Evolutionary conservation across 140 eudicot species (phyloP).

Genomic region (Stevia rebaudiana): DNA sequence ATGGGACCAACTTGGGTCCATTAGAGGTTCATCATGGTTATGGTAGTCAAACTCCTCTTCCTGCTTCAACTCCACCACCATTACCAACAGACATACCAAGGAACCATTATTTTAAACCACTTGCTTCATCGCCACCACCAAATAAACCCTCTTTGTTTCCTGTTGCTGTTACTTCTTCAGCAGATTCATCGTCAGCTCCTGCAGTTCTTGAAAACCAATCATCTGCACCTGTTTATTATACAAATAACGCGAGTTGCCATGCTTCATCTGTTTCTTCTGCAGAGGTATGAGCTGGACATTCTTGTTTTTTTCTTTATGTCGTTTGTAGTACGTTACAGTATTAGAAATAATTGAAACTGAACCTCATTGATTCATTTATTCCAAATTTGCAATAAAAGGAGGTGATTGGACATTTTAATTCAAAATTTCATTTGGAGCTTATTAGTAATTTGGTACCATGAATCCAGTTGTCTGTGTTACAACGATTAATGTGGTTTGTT

Average conservation of each 20-base stretch:
- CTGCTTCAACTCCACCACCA: conserved; percentile 71
- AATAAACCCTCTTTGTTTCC: conserved; percentile 47
- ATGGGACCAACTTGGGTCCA: conserved; percentile 17
- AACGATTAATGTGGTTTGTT: background rate
- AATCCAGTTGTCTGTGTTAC: background rate
- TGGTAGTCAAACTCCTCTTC: conserved; percentile 65
- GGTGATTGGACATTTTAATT: background rate
- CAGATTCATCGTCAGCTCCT: conserved; percentile 29
- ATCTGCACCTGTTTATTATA: conserved; percentile 25
- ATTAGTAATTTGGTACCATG: background rate
- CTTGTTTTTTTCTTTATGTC: background rate
- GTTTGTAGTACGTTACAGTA: background rate
- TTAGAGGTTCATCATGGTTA: conserved; percentile 24
- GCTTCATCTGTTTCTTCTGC: conserved; percentile 29
- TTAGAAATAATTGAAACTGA: background rate
- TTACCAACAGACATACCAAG: conserved; percentile 46
- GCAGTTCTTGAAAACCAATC: conserved; percentile 36
- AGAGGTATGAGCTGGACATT: conserved; percentile 41
- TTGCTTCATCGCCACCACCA: conserved; percentile 37
- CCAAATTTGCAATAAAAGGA: background rate
- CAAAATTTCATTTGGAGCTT: background rate
- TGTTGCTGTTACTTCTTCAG: conserved; percentile 32
- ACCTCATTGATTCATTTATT: too few species aligned
- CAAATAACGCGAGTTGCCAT: conserved; percentile 27
- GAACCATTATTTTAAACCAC: conserved; percentile 31